Percentiles rank a stretch among this genome's conserved stretches.
These are phyloP conservation scores for Globisporangium spiculum DNA, from an alignment of 352 stramenopile genomes.

Conservation along the genomic window DNA sequence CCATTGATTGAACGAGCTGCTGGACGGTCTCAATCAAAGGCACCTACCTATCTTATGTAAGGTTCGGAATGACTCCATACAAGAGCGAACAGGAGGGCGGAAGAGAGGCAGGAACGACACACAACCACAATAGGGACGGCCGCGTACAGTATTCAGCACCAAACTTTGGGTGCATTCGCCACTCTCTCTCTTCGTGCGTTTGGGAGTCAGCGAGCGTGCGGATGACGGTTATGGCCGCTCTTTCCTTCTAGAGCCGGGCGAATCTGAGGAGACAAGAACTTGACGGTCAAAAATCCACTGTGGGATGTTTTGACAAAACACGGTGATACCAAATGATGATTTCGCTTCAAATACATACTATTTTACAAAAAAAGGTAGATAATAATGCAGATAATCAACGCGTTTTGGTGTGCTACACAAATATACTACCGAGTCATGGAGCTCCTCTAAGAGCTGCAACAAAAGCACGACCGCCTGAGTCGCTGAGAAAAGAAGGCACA, in stretches of 20 bases:
- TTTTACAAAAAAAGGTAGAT: neutral
- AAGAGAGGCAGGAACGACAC: neutral
- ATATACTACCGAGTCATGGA: neutral
- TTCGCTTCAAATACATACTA: neutral
- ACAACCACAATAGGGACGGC: neutral
- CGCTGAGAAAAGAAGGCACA: neutral
- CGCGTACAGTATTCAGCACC: neutral
- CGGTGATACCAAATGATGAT: conserved; percentile 11
- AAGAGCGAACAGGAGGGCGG: neutral
- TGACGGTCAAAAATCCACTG: conserved; percentile 5
- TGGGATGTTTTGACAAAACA: neutral
- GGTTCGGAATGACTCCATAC: neutral
- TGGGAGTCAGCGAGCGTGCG: neutral
- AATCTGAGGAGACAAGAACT: neutral
- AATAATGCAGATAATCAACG: neutral
- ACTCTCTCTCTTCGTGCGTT: neutral
- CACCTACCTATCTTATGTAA: neutral
- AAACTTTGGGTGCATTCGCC: neutral
- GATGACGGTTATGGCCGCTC: neutral
- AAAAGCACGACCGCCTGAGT: neutral
- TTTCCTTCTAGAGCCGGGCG: neutral
- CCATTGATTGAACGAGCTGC: neutral
- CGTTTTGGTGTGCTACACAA: neutral
- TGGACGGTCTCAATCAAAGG: neutral
- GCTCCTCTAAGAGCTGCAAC: neutral